Percentiles rank a stretch among this genome's conserved stretches.
Evolutionary conservation across 352 stramenopile genomes (phyloP).

Genomic region (Pythium diclinum): DNA sequence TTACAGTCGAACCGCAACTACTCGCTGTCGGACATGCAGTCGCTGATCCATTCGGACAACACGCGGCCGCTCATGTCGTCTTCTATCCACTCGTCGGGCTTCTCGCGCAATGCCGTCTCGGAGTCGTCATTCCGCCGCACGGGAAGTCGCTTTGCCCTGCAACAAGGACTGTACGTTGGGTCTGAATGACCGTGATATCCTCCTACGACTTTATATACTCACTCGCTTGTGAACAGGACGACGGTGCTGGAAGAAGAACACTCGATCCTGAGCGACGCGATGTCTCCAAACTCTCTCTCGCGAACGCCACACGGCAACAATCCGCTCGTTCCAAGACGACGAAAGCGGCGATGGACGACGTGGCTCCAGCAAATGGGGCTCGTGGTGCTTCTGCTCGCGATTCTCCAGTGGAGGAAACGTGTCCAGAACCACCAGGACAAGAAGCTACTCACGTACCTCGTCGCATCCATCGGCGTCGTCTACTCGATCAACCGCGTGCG

Average conservation of each 20-base stretch:
- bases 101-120: slow-evolving; percentile 38
- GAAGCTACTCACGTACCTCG: slow-evolving; percentile 55
- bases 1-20: slow-evolving; percentile 76
- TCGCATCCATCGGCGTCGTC: slow-evolving; percentile 55
- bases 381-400: slow-evolving; percentile 33
- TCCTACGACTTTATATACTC: too few species aligned
- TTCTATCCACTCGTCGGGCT: slow-evolving; percentile 32
- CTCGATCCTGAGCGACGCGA: slow-evolving; percentile 9
- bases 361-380: slow-evolving; percentile 30
- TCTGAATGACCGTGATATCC: background rate
- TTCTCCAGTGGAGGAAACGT: slow-evolving; percentile 50
- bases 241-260: slow-evolving; percentile 74
- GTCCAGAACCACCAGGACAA: slow-evolving; percentile 50
- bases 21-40: slow-evolving; percentile 82
- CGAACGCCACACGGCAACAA: slow-evolving; percentile 13
- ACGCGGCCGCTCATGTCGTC: slow-evolving; percentile 52
- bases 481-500: slow-evolving; percentile 57
- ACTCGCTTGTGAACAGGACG: slow-evolving; percentile 29
- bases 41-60: slow-evolving; percentile 49
- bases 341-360: slow-evolving; percentile 16
- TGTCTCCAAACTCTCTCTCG: slow-evolving; percentile 20
- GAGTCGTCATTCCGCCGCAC: slow-evolving; percentile 56
- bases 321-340: slow-evolving; percentile 8
- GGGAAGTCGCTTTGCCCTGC: slow-evolving; percentile 49
- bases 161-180: slow-evolving; percentile 46